Evolutionary conservation across 1,139 yeast genomes (phyloP).

Genomic region (Candida smagusa): DNA sequence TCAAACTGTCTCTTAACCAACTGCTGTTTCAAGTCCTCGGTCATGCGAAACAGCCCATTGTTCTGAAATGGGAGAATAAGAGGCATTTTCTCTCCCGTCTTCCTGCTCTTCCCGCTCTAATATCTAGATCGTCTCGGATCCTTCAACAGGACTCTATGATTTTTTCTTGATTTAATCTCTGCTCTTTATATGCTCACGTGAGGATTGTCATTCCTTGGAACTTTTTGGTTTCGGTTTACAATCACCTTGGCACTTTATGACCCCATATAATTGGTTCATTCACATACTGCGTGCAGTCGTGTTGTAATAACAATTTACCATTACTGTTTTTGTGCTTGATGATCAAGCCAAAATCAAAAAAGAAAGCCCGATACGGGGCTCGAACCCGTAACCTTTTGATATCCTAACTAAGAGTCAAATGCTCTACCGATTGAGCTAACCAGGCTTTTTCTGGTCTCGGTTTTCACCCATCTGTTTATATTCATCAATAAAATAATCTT

Average conservation of each 20-base stretch:
- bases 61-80: background rate
- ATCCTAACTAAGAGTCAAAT: conserved; percentile 23
- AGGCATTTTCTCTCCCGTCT: background rate
- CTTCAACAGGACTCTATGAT: too few relatives aligned
- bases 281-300: background rate
- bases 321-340: background rate
- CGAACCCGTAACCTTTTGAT: conserved; percentile 52
- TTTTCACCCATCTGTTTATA: background rate
- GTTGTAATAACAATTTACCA: background rate
- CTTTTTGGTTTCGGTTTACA: background rate
- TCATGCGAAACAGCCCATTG: too few relatives aligned
- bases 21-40: too few relatives aligned
- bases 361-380: conserved; percentile 48
- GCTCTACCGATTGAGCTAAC: conserved; percentile 33
- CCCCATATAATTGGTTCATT: background rate
- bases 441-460: conserved; percentile 15
- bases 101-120: too few relatives aligned
- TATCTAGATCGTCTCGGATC: too few relatives aligned
- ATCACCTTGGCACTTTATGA: background rate
- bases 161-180: too few relatives aligned
- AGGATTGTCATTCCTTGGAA: background rate
- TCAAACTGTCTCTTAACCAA: too few relatives aligned
- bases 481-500: too few relatives aligned
- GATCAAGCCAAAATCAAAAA: background rate
- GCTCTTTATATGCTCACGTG: background rate